Evolutionary conservation across 768 basidiomycete species (phyloP), one percentile per base, ranked within the genome.

Genomic region (Dioszegia aurantiaca): DNA sequence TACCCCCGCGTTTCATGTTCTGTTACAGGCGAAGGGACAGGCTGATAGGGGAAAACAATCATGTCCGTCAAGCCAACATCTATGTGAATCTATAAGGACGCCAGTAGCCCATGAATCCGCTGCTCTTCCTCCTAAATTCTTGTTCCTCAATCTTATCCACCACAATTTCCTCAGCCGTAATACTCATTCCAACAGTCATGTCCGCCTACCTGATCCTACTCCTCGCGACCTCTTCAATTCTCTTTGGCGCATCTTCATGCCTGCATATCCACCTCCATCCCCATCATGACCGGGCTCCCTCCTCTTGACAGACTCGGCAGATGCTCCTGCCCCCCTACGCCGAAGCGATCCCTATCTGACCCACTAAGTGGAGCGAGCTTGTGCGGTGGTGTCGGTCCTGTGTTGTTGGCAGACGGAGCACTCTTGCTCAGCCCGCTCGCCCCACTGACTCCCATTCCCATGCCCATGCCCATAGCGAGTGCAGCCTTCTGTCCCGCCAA

Each of bases 261-360:
- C 58, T 61, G 60, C 8, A 66, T 64, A 55, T 76, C 74, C 33
- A 76, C 64, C 55, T 76, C 74, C 74, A 76, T 76, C 12, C 61
- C 63, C 61, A 64, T 63, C 40, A 63, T 57, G 17, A 59, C 64
- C 26, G 70, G 70, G 48, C 67, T 70, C 30, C 62, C 63, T 4
- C 72, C 67, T 23, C 75, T 48, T n/a, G 60, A 63, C 11, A 76
- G 58, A 55, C 73, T 74, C 14, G 75, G 75, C 56, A 76, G 48
- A 28, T 62, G 59, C 16, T 53, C 48, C 28, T 47, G 55, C 8
- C 49, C 59, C 17, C 36, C 42, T 8, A 44, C 56, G 24, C 49
- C 57, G 6, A 51, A 37, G 9, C 40, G 21, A 17, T 54, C 44
- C 24, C 51, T 54, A 26, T 45, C 48, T 3, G 57, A 45, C 16